Percentiles rank a stretch among this genome's conserved stretches.
Conservation (phyloP, 2,329 filamentous ascomycete genomes). For the Epichloe elymi region DNA sequence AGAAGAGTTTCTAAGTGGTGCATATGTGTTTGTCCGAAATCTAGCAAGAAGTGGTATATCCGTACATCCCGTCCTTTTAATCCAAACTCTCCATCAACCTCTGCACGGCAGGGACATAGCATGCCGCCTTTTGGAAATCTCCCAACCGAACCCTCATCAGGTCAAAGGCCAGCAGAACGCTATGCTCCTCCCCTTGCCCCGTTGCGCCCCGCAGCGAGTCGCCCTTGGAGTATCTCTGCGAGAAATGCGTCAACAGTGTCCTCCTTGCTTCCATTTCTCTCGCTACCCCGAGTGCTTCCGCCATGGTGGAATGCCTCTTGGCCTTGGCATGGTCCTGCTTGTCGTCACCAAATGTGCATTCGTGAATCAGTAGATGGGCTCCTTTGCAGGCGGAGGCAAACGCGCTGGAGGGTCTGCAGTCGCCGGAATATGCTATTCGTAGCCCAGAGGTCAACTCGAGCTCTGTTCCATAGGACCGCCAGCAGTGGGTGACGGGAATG, state of each 20-base stretch:
- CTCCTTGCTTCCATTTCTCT: constrained; percentile 65
- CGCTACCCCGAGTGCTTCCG: constrained; percentile 71
- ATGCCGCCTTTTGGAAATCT: constrained; percentile 54
- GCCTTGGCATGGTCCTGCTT: constrained; percentile 62
- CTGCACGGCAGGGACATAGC: constrained; percentile 44
- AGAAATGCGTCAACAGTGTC: constrained; percentile 86
- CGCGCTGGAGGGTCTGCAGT: constrained; percentile 64
- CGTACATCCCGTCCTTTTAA: neutral
- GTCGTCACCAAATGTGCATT: constrained; percentile 91
- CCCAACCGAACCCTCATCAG: constrained; percentile 62
- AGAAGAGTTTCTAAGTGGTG: too few relatives aligned
- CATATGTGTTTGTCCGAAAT: neutral
- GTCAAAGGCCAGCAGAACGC: constrained; percentile 61
- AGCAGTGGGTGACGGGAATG: constrained; percentile 64
- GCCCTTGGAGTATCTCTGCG: constrained; percentile 74
- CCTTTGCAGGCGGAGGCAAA: constrained; percentile 62
- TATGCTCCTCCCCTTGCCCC: constrained; percentile 23
- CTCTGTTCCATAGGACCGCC: constrained; percentile 60
- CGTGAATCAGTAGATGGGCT: constrained; percentile 79
- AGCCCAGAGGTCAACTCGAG: constrained; percentile 69
- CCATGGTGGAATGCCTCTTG: constrained; percentile 84
- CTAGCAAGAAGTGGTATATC: neutral
- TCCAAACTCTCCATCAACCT: constrained; percentile 33
- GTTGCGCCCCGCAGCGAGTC: constrained; percentile 16
- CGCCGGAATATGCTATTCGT: constrained; percentile 85